A percentile compares a stretch with the other conserved stretches of the same genome.
These are phyloP conservation scores for Nitzschia putrida DNA, from an alignment of 108 stramenopile genomes.

Conservation along the genomic window DNA sequence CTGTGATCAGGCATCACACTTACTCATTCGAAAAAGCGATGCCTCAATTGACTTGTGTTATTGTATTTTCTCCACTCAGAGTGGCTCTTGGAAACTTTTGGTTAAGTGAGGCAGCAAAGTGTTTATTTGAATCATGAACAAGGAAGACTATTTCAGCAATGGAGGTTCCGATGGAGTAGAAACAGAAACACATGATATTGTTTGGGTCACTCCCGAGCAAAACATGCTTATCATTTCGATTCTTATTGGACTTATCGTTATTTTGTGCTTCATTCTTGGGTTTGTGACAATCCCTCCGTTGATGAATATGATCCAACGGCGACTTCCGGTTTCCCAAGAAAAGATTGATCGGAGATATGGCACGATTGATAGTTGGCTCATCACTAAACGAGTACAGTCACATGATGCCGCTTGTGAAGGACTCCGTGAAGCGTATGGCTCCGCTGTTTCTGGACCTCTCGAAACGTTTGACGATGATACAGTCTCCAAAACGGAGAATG, in stretches of 20 bases:
- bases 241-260: conserved; percentile 30
- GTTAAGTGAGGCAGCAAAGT: no score
- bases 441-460: neutral
- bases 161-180: no score
- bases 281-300: conserved; percentile 23
- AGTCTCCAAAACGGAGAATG: no score
- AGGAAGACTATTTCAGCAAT: no score
- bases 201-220: neutral
- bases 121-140: no score
- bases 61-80: no score
- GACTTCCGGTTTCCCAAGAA: conserved; percentile 24
- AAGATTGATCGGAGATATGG: conserved; percentile 43
- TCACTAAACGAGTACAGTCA: conserved; percentile 35
- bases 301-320: conserved; percentile 5
- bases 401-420: conserved; percentile 26
- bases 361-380: conserved; percentile 51
- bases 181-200: no score
- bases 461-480: no score
- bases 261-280: conserved; percentile 26
- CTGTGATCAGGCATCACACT: no score
- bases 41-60: no score
- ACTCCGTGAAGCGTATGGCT: conserved; percentile 1
- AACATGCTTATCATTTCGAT: conserved; percentile 24
- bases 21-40: no score
- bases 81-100: no score